Evolutionary conservation across 2,329 filamentous ascomycete genomes (phyloP).

Genomic region (Elsinoe necatrix): DNA sequence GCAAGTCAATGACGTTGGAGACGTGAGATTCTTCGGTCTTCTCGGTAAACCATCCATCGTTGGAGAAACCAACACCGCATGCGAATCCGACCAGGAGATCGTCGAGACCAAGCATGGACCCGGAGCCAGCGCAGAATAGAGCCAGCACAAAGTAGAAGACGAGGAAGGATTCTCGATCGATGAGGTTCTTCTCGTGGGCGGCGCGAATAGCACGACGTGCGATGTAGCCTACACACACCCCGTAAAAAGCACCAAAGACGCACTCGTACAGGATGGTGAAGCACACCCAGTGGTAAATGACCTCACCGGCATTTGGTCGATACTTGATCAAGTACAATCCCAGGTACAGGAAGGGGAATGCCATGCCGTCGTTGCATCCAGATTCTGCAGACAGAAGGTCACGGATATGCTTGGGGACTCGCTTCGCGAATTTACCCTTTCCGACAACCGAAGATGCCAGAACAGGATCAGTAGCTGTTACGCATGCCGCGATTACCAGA

Average conservation of each 20-base stretch:
- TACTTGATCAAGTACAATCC: conserved; percentile 84
- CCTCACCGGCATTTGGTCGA: conserved; percentile 56
- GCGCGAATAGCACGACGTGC: conserved; percentile 84
- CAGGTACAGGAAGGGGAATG: conserved; percentile 94
- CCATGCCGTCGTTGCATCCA: conserved; percentile 99
- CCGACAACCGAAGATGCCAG: conserved; percentile 95
- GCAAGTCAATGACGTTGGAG: conserved; percentile 95
- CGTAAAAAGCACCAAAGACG: conserved; percentile 81
- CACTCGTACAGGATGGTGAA: conserved; percentile 92
- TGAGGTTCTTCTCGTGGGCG: conserved; percentile 74
- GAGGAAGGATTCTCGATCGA: conserved; percentile 93
- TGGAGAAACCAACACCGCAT: conserved; percentile 96
- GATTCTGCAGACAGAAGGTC: conserved; percentile 93
- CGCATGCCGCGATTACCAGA: conserved; percentile 78
- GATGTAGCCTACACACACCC: conserved; percentile 78
- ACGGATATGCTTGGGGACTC: conserved; percentile 93
- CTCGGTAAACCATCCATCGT: conserved; percentile 97
- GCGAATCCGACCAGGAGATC: conserved; percentile 92
- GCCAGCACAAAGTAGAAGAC: conserved; percentile 98
- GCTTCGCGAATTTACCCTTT: conserved; percentile 97
- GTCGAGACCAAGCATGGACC: conserved; percentile 82
- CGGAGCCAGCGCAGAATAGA: conserved; percentile 89
- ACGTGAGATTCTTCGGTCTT: conserved; percentile 98
- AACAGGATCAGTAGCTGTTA: conserved; percentile 95
- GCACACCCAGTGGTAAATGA: conserved; percentile 80